Conservation (phyloP, 257 asterid genomes). For the Leonotis leonurus region DNA sequence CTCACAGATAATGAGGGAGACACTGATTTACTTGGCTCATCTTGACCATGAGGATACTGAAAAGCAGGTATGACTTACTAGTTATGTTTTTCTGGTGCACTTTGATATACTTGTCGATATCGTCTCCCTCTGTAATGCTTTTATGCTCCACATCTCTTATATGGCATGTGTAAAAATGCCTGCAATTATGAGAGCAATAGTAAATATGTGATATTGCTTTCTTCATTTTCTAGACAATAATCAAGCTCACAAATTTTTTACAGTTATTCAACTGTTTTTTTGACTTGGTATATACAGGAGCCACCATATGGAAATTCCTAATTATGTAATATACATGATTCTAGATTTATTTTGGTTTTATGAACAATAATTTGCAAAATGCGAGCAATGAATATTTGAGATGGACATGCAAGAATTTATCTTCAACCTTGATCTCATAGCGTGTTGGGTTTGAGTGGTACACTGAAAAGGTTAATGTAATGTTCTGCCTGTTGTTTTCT, state of each 20-base stretch:
- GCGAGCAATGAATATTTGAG: background rate
- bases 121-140: background rate
- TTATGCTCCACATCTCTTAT: background rate
- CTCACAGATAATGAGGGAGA: conserved; percentile 86
- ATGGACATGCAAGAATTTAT: background rate
- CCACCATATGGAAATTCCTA: background rate
- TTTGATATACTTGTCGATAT: background rate
- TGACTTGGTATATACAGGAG: no score
- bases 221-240: background rate
- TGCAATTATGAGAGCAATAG: no score
- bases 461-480: no score
- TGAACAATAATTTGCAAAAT: background rate
- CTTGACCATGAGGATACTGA: conserved; percentile 93
- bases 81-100: background rate
- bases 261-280: background rate
- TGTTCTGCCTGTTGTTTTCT: background rate
- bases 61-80: conserved; percentile 49
- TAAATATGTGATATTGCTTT: background rate
- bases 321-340: background rate
- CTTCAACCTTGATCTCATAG: background rate
- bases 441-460: background rate
- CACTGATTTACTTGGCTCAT: conserved; percentile 83
- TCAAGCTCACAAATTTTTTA: background rate
- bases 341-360: background rate
- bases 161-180: background rate